Conservation (phyloP, 352 stramenopile species). For the Saprolegnia parasitica region DNA sequence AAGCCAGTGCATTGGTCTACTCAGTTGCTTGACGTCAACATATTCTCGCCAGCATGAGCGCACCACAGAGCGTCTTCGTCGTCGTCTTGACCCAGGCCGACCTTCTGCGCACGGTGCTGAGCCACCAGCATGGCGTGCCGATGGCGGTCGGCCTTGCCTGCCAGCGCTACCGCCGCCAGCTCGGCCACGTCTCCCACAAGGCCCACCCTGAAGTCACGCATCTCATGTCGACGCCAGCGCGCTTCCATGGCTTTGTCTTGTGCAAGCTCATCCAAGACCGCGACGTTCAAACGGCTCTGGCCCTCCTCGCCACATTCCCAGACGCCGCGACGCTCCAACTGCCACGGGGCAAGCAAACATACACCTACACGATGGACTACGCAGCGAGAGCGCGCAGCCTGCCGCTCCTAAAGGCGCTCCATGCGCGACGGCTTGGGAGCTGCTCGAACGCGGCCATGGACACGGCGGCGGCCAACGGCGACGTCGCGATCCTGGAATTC, state of each 20-base stretch:
- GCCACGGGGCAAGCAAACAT: not conserved
- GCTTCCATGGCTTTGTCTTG: not conserved
- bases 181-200: not conserved
- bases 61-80: too few relatives aligned
- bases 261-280: not conserved
- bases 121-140: not conserved
- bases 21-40: too few relatives aligned
- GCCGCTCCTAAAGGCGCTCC: not conserved
- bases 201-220: not conserved
- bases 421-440: not conserved
- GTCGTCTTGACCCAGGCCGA: not conserved
- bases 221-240: not conserved
- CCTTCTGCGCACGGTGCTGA: not conserved
- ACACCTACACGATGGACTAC: not conserved
- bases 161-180: not conserved
- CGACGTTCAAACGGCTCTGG: not conserved
- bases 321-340: not conserved
- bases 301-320: not conserved
- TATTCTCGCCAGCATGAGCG: too few relatives aligned
- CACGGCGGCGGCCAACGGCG: not conserved
- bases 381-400: not conserved
- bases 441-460: conserved; percentile 19
- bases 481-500: conserved; percentile 1
- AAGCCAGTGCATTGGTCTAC: too few relatives aligned
- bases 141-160: not conserved